A percentile compares a stretch with the other conserved stretches of the same genome.
phyloP scores from a whole-genome alignment of 192 early-diverging fungal genomes.

The Spizellomyces sp. region DNA sequence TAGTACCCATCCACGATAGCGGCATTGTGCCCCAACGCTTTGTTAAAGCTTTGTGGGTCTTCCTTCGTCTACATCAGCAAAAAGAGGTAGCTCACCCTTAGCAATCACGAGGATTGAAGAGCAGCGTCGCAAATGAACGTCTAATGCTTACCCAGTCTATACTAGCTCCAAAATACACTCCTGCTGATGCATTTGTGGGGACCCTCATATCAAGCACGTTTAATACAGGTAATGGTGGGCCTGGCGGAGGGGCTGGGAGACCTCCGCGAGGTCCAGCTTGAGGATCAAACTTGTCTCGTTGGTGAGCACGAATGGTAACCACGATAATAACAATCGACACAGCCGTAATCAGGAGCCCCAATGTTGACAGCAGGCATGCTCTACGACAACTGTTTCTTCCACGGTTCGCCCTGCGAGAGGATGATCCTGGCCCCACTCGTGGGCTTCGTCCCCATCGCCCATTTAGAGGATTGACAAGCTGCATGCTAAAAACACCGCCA shows the following conservation, averaged over 20 bases:
- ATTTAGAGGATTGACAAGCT: constrained; percentile 6
- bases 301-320: constrained; percentile 1
- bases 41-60: constrained; percentile 36
- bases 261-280: constrained; percentile 25
- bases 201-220: constrained; percentile 15
- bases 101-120: not conserved
- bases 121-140: not conserved
- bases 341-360: constrained; percentile 9
- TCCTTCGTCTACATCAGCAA: constrained; percentile 21
- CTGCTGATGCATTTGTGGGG: not conserved
- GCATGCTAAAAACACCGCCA: constrained; percentile 10
- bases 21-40: constrained; percentile 14
- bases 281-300: constrained; percentile 21
- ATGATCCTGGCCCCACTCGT: constrained; percentile 15
- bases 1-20: constrained; percentile 37
- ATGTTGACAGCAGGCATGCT: constrained; percentile 1
- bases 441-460: constrained; percentile 1
- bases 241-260: constrained; percentile 26
- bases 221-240: constrained; percentile 34
- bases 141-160: constrained; percentile 38
- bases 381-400: not conserved
- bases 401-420: constrained; percentile 1
- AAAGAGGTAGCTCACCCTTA: not conserved
- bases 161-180: constrained; percentile 35
- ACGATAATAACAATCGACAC: not conserved